Conservation (phyloP, 441 rosid species). For the Syzygium malaccense region DNA sequence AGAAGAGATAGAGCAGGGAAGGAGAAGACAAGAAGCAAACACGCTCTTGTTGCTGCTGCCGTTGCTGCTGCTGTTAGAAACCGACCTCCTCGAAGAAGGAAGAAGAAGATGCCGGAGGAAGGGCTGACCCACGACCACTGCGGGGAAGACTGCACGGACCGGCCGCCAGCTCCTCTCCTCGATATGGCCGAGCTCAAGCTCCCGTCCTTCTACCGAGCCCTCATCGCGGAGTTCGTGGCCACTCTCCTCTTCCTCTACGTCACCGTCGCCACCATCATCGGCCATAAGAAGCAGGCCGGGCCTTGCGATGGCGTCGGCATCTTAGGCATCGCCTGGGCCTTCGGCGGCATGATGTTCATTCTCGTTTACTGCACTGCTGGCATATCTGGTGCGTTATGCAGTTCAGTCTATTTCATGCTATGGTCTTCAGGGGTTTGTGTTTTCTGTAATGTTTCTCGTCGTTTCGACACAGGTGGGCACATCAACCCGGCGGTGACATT, state of each 20-base stretch:
- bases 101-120: neutral
- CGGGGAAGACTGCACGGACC: neutral
- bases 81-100: neutral
- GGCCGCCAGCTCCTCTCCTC: constrained; percentile 21
- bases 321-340: constrained; percentile 81
- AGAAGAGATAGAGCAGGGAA: neutral
- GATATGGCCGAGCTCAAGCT: constrained; percentile 24
- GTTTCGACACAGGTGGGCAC: constrained; percentile 50
- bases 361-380: constrained; percentile 90
- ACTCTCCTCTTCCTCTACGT: constrained; percentile 33
- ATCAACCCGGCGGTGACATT: constrained; percentile 30
- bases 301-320: constrained; percentile 29
- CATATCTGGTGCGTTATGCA: constrained; percentile 35
- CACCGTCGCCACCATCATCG: constrained; percentile 23
- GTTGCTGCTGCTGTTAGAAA: neutral
- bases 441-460: neutral
- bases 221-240: neutral
- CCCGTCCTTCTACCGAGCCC: constrained; percentile 31
- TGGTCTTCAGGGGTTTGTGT: neutral
- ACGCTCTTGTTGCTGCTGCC: neutral
- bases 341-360: constrained; percentile 79
- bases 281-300: constrained; percentile 25
- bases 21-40: neutral
- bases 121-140: neutral
- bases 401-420: neutral